Base-by-base conservation (phyloP, 2,329 filamentous ascomycete species). In the Fusarium beomiforme region DNA sequence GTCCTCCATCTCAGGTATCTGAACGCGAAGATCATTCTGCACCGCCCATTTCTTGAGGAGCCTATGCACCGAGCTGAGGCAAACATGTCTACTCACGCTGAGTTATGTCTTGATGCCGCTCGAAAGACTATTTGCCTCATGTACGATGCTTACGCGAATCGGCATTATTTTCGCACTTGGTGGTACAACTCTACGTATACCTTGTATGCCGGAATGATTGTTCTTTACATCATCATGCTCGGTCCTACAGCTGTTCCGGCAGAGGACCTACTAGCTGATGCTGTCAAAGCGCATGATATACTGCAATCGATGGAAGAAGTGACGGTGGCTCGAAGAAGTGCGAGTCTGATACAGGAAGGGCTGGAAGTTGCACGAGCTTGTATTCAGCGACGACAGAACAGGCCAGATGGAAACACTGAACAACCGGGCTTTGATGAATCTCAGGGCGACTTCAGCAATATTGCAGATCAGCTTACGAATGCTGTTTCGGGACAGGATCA, bases 171-270 rank as follows among this genome's bases (percentile, higher is more conserved):
- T 19, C 58, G 58, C 3, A 60, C 50, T 8, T 60, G 58, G 58
- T 64, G 61, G 57, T 64, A 64, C 14, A 64, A 64, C 21, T 53
- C 56, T 3, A 64, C 56, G 1, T 64, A 64, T 3, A 61, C 56
- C 5, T 19, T 64, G 6, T 61, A 64, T 17, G 56, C 56, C 3
- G 56, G 61, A 6, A 64, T 64, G 56, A 59, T 64, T 23, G 44
- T 64, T 10, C 61, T 64, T 12, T 61, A 64, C 10, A 61, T 64
- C 19, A 33, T 64, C 16, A 61, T 64, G 56, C 56, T 64, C 34
- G 56, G 56, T 5, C 31, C 36, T 11, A 43, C 46, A 23, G 12
- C 46, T 11, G n/a, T 46, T 12, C 26, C 47, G 8, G n/a, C 24
- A 8, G 50, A 57, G 6, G 50, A 60, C 1, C 21, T 57, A 9